Base-by-base conservation (phyloP, 139 green algal genomes). In the Chlamydomonas schloesseri region DNA sequence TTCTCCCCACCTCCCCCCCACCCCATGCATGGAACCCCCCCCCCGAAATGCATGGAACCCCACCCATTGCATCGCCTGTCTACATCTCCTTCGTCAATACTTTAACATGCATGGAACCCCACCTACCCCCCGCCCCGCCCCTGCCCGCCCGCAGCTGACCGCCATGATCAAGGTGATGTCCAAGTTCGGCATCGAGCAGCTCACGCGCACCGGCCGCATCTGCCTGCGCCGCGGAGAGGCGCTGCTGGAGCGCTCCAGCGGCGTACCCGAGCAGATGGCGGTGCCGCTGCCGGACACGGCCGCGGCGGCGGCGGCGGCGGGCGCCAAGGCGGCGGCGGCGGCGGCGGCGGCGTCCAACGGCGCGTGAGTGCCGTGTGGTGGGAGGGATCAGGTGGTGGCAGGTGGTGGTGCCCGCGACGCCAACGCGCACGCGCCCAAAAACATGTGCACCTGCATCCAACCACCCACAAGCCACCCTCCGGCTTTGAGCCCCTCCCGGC, bases 141-240 rank as follows among this genome's bases (percentile, higher is more conserved):
- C 31, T 9, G 6, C 65, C 31, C 65, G 0, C 68, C 33, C 33
- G 8, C 92, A 97, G 95, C 93, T 92, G 24, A 87, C 83, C 42
- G 95, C 96, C 2, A 83, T 97, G 75, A 84, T 96, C 53, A 91
- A 91, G 37, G 87, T 91, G 46, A 88, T 98, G 90, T n/a, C 64
- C 47, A 97, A 95, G 90, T 98, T 97, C 87, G 95, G 94, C 37
- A 92, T 98, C 24, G 76, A 93, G 64, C 92, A 99, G 92, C 72
- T 99, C 24, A 95, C 94, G 28, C 90, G 97, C n/a, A 99, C 97
- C 3, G 97, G 97, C 67, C 96, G 95, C 85, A 97, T 99, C 88
- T 92, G 92, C 42, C 91, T 99, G 46, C 96, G 96, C 86, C 91
- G 96, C 21, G 96, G 96, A 5, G 94, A 94, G 77, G 67, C 90